Conservation (phyloP, 2,329 filamentous ascomycete species). For the Huntiella abstrusa region DNA sequence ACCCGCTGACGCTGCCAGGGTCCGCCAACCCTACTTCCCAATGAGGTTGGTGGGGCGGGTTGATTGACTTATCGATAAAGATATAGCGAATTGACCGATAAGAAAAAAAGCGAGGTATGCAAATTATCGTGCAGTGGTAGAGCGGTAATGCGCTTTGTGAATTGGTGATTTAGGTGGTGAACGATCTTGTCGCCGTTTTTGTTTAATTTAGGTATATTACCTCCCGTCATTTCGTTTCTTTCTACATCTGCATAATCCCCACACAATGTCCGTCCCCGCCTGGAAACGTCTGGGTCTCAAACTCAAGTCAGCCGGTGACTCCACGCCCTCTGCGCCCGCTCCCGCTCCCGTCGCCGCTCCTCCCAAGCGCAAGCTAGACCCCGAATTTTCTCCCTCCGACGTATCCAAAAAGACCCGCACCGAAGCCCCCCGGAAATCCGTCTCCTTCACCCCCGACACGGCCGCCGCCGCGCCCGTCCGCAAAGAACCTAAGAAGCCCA, state of each 20-base stretch:
- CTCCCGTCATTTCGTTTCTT: neutral
- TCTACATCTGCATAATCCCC: slow-evolving; percentile 16
- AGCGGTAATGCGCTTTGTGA: too few relatives aligned
- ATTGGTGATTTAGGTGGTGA: too few relatives aligned
- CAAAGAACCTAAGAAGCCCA: slow-evolving; percentile 19
- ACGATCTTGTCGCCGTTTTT: too few relatives aligned
- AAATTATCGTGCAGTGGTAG: too few relatives aligned
- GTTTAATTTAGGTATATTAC: too few relatives aligned
- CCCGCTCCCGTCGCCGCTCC: slow-evolving; percentile 10
- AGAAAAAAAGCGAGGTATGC: too few relatives aligned
- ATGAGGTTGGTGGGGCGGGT: neutral
- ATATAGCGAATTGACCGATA: too few relatives aligned
- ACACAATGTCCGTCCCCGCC: slow-evolving; percentile 30
- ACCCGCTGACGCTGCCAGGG: too few relatives aligned
- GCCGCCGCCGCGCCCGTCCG: slow-evolving; percentile 12
- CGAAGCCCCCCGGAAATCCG: slow-evolving; percentile 23
- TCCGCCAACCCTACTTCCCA: neutral
- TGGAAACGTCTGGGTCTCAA: slow-evolving; percentile 47
- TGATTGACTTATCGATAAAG: neutral
- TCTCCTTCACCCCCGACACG: slow-evolving; percentile 28
- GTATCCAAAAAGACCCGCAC: slow-evolving; percentile 10
- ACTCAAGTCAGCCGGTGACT: slow-evolving; percentile 27
- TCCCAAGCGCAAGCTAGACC: slow-evolving; percentile 20
- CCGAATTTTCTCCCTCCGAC: slow-evolving; percentile 4
- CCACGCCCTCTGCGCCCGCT: slow-evolving; percentile 17